phyloP scores from a whole-genome alignment of 2,329 filamentous ascomycete genomes.

The Penicillium sp. region DNA sequence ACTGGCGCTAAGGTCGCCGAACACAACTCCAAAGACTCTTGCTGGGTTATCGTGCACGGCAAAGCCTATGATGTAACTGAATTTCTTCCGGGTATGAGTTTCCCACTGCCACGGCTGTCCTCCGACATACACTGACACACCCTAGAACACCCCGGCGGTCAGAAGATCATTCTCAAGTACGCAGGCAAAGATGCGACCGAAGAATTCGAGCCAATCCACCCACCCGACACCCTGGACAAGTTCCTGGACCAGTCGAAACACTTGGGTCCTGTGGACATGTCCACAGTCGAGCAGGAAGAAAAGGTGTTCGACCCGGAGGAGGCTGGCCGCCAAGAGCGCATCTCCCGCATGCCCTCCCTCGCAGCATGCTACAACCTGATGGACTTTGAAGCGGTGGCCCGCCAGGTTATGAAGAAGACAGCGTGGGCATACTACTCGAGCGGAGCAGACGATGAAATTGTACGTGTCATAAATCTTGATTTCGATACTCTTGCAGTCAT shows the following conservation, averaged over 20 bases:
- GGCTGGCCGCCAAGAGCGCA: slow-evolving; percentile 69
- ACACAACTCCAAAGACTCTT: slow-evolving; percentile 79
- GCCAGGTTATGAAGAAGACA: slow-evolving; percentile 87
- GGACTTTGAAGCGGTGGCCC: slow-evolving; percentile 94
- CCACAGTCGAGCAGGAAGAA: slow-evolving; percentile 67
- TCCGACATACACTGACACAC: not conserved
- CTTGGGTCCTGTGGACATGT: slow-evolving; percentile 85
- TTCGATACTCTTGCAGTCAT: slow-evolving; percentile 5
- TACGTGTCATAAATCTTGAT: slow-evolving; percentile 35
- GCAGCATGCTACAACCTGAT: slow-evolving; percentile 90
- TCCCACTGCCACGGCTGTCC: not conserved
- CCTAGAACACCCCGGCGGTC: slow-evolving; percentile 79
- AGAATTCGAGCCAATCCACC: slow-evolving; percentile 86
- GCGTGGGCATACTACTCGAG: slow-evolving; percentile 98
- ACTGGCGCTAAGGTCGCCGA: slow-evolving; percentile 62
- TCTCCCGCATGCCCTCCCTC: slow-evolving; percentile 72
- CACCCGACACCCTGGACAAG: slow-evolving; percentile 78
- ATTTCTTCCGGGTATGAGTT: slow-evolving; percentile 66
- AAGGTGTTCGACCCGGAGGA: slow-evolving; percentile 70
- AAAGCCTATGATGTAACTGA: slow-evolving; percentile 89
- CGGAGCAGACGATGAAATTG: slow-evolving; percentile 85
- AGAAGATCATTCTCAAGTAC: slow-evolving; percentile 95
- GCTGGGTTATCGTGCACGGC: slow-evolving; percentile 88
- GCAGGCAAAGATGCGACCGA: slow-evolving; percentile 92
- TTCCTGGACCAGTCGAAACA: slow-evolving; percentile 85